Percentiles rank a stretch among this genome's conserved stretches.
These are phyloP conservation scores for Curvularia spicifera DNA, from an alignment of 2,329 filamentous ascomycete species.

Conservation along the genomic window DNA sequence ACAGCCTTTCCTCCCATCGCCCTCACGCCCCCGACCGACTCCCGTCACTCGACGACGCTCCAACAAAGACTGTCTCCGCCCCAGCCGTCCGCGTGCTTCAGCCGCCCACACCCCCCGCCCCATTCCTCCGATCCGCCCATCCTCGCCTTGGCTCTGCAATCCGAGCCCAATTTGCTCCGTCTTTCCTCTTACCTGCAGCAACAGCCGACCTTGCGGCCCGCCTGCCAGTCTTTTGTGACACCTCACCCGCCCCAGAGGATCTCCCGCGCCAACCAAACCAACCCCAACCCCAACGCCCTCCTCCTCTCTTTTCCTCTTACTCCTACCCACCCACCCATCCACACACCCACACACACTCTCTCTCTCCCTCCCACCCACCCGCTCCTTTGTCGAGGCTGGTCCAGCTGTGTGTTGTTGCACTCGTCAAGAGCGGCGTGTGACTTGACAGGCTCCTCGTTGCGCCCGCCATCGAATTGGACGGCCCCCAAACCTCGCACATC, in stretches of 20 bases:
- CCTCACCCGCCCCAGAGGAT: constrained; percentile 35
- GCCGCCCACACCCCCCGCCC: not conserved
- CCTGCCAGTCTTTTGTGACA: constrained; percentile 37
- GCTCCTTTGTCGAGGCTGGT: constrained; percentile 10
- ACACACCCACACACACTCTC: not conserved
- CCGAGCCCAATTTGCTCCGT: constrained; percentile 23
- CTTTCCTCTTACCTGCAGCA: constrained; percentile 37
- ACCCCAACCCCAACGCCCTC: not conserved
- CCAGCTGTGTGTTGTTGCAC: constrained; percentile 21
- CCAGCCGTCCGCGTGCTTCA: no score
- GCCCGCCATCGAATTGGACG: constrained; percentile 18
- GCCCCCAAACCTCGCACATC: constrained; percentile 2
- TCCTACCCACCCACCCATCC: not conserved
- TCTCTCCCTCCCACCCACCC: not conserved
- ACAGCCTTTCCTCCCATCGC: constrained; percentile 12
- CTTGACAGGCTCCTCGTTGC: constrained; percentile 34
- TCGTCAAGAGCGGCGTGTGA: constrained; percentile 34
- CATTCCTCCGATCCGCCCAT: constrained; percentile 5
- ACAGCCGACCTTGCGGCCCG: constrained; percentile 41
- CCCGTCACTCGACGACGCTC: no score
- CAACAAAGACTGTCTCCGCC: not conserved
- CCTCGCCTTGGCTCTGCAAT: constrained; percentile 19
- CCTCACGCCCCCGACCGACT: not conserved
- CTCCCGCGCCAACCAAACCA: constrained; percentile 29
- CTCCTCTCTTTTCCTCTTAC: not conserved